These are phyloP conservation scores for Saccharomyces hybrid DNA, from an alignment of 1,139 yeast genomes.

Conservation along the genomic window DNA sequence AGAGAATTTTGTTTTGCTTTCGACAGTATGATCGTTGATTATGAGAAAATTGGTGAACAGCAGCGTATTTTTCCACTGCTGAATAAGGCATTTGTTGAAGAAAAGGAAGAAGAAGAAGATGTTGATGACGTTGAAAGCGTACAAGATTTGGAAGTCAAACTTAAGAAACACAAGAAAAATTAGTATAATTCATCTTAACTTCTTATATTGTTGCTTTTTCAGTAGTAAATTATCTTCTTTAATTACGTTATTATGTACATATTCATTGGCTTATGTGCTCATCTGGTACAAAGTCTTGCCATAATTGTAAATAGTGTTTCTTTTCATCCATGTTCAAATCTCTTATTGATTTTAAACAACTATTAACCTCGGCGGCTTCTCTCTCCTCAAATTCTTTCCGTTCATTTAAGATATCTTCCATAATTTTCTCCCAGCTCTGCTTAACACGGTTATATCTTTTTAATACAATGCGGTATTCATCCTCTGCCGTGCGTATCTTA, in stretches of 20 bases:
- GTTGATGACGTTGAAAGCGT: slow-evolving; percentile 9
- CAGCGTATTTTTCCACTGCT: slow-evolving; percentile 22
- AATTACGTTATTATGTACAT: background rate
- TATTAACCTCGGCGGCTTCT: slow-evolving; percentile 77
- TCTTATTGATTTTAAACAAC: slow-evolving; percentile 86
- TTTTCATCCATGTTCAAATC: slow-evolving; percentile 41
- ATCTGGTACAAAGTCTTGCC: background rate
- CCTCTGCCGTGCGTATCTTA: slow-evolving; percentile 44
- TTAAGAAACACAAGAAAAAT: background rate
- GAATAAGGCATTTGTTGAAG: slow-evolving; percentile 29
- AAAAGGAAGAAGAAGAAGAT: slow-evolving; percentile 21
- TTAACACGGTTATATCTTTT: slow-evolving; percentile 23
- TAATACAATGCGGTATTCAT: slow-evolving; percentile 48
- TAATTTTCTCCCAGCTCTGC: slow-evolving; percentile 51
- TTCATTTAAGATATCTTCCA: slow-evolving; percentile 61
- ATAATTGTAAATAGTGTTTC: background rate
- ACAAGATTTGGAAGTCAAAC: background rate
- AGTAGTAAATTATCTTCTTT: background rate
- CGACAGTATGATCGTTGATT: slow-evolving; percentile 50
- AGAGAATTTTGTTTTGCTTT: slow-evolving; percentile 44
- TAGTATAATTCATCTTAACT: background rate
- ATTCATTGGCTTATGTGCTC: background rate
- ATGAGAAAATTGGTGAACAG: slow-evolving; percentile 39
- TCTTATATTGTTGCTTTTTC: background rate
- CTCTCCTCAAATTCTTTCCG: slow-evolving; percentile 64